Evolutionary conservation across 305 asterid genomes (phyloP).

Genomic region (Petunia hybrid): DNA sequence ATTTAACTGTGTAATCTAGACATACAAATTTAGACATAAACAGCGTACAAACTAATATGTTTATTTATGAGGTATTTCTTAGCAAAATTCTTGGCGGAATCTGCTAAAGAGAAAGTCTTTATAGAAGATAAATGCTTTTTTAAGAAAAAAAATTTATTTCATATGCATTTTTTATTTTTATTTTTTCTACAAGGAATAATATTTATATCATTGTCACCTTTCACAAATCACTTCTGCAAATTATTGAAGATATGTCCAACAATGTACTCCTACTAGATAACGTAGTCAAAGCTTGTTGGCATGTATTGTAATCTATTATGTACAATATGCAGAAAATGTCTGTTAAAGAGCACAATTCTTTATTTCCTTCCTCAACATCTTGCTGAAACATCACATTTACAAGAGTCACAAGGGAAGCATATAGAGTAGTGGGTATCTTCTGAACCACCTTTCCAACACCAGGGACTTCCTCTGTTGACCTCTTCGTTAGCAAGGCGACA

Average conservation of each 20-base stretch:
- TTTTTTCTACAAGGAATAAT: background rate
- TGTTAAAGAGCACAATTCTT: background rate
- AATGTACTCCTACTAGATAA: background rate
- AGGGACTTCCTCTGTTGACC: slow-evolving; percentile 80
- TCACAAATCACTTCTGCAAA: background rate
- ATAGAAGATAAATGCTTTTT: no score
- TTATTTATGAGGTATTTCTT: no score
- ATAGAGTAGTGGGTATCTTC: slow-evolving; percentile 78
- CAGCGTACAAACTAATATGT: no score
- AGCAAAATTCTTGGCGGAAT: no score
- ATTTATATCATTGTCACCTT: background rate
- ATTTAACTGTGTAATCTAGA: no score
- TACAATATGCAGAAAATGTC: background rate
- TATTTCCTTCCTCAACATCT: slow-evolving; percentile 42
- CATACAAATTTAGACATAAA: no score
- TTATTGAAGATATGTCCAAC: background rate
- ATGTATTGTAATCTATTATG: background rate
- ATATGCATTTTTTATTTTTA: no score
- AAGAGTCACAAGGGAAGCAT: slow-evolving; percentile 79
- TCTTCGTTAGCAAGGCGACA: slow-evolving; percentile 73
- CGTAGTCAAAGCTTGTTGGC: background rate
- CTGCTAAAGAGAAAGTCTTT: background rate
- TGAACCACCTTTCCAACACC: slow-evolving; percentile 79
- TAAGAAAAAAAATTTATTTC: no score
- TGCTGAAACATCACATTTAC: slow-evolving; percentile 67